phyloP scores from a whole-genome alignment of 208 protist species.

The Entamoeba moshkovskii region DNA sequence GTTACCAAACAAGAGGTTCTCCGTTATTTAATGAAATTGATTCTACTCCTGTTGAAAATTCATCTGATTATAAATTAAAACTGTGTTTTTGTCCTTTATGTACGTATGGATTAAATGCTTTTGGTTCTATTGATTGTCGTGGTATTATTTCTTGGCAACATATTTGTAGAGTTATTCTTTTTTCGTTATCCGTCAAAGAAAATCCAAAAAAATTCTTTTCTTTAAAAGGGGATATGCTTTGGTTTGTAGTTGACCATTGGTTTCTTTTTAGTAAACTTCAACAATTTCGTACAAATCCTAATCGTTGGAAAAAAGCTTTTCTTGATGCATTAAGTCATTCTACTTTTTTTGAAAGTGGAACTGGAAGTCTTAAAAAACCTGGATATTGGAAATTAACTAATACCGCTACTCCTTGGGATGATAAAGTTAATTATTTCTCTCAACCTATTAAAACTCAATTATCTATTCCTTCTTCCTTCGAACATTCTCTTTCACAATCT shows the following conservation, averaged over 20 bases:
- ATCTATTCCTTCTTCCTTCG: background rate
- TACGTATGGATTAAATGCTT: background rate
- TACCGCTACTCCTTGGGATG: background rate
- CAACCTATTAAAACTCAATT: background rate
- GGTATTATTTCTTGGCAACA: background rate
- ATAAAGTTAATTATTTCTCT: background rate
- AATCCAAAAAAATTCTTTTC: background rate
- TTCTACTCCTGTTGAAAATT: background rate
- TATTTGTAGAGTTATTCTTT: background rate
- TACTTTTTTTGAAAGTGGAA: background rate
- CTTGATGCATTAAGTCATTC: background rate
- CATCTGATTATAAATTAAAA: background rate
- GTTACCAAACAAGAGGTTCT: background rate
- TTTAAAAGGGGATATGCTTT: background rate
- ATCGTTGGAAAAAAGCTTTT: background rate
- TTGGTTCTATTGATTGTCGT: background rate
- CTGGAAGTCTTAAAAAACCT: background rate
- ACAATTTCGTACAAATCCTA: background rate
- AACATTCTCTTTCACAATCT: background rate
- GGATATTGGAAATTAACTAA: background rate
- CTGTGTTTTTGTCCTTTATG: background rate
- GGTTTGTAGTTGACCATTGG: background rate
- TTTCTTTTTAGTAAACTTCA: background rate
- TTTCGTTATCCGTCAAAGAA: background rate
- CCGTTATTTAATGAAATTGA: background rate